A percentile compares a stretch with the other conserved stretches of the same genome.
Conservation (phyloP, 108 stramenopile species). For the Ochromonas danica region DNA sequence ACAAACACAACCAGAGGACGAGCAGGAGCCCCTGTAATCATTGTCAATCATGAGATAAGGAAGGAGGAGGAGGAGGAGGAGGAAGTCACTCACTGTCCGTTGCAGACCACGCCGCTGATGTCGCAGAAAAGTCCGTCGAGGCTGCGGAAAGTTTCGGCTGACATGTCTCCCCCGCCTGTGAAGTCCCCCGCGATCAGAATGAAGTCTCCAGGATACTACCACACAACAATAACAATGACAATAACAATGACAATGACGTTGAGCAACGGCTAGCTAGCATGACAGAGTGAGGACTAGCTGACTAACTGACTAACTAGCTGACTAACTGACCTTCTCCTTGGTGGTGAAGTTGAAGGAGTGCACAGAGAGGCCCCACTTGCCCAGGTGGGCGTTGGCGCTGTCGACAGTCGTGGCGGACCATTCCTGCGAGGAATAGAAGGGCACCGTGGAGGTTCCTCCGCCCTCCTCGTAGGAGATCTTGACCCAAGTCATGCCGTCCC, state of each 20-base stretch:
- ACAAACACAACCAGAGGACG: too few relatives aligned
- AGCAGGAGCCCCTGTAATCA: too few relatives aligned
- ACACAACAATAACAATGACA: not conserved
- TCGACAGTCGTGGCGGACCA: constrained; percentile 25
- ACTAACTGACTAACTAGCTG: not conserved
- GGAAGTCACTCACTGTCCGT: too few relatives aligned
- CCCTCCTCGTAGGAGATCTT: constrained; percentile 20
- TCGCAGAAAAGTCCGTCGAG: constrained; percentile 1
- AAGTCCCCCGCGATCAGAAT: not conserved
- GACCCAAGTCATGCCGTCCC: constrained; percentile 4
- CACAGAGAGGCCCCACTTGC: constrained; percentile 5
- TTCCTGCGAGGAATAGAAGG: constrained; percentile 6
- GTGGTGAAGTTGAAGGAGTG: not conserved
- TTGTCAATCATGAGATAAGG: too few relatives aligned
- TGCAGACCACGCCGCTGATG: constrained; percentile 10
- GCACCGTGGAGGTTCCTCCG: not conserved
- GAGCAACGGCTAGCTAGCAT: not conserved
- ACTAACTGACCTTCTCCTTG: not conserved
- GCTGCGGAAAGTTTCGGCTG: not conserved
- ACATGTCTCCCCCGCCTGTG: not conserved
- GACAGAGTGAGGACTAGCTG: not conserved
- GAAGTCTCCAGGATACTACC: constrained; percentile 6
- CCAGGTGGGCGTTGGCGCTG: not conserved
- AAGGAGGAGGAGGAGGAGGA: too few relatives aligned
- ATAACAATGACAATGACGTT: not conserved